Evolutionary conservation across 2,329 filamentous ascomycete species (phyloP), one percentile per base, ranked within the genome.

Genomic region (Fusarium sp.): DNA sequence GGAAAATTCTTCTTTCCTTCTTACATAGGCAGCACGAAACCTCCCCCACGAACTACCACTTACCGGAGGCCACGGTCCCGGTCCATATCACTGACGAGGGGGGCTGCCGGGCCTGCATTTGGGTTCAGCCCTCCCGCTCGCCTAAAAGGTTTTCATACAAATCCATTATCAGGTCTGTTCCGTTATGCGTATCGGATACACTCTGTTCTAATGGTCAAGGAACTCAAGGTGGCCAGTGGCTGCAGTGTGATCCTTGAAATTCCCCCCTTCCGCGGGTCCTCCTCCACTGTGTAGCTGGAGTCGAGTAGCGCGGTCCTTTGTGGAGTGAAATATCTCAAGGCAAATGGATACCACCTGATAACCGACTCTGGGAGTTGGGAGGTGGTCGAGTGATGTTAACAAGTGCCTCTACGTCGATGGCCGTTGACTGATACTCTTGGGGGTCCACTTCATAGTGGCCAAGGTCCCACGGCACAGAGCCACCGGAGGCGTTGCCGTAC

Each of bases 231-330:
- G 13, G 41, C 41, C 16, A 3, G 30, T 4, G 21, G 41, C 41
- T 43, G 7, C 21, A 23, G 20, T 21, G 41, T 43, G 41, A 16
- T 43, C 21, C 41, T 43, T 43, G 41, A 43, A 43, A 16, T 11
- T 2, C 41, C 41, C 20, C 41, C 20, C 13, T 8, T 23, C 20
- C 41, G 41, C 14, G 20, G 5, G 41, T 9, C 41, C 4, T 23
- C 41, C 20, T 7, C 20, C 21, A 1, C 41, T 43, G 8, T 0
- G 6, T 0, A 0, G 41, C 20, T 7, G 41, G 20, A 7, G 13
- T 21, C 0, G 41, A 43, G 3, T 21, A 21, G 41, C 7, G 41
- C 41, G 41, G 7, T 43, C 41, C 41, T 21, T 43, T 21, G 14
- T 2, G 8, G 20, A 21, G 18, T 21, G 13, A 21, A 16, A 14